Conservation (phyloP, 108 stramenopile species). For the Seminavis robusta region DNA sequence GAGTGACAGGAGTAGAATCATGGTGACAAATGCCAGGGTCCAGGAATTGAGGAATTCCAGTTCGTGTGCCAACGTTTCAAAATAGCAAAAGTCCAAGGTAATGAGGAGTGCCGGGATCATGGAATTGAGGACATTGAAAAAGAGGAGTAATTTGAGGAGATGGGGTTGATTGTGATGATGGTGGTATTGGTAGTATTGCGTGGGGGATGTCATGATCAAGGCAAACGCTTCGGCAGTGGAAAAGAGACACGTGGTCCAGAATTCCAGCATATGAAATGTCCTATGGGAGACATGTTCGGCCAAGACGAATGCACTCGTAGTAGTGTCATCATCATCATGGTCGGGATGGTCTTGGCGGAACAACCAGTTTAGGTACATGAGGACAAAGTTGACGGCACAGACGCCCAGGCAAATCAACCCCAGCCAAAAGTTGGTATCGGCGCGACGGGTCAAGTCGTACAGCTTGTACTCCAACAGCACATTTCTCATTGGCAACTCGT, state of each 20-base stretch:
- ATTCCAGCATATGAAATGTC: constrained; percentile 33
- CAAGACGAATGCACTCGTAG: no score
- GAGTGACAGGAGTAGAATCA: constrained; percentile 17
- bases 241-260: constrained; percentile 31
- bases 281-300: constrained; percentile 14
- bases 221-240: constrained; percentile 14
- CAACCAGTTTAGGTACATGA: constrained; percentile 30
- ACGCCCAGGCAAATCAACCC: constrained; percentile 5
- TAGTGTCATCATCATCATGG: no score
- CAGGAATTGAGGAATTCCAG: constrained; percentile 44
- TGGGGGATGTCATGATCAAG: constrained; percentile 25
- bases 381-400: constrained; percentile 25
- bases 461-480: not conserved
- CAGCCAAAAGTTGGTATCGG: constrained; percentile 8
- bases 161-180: constrained; percentile 23
- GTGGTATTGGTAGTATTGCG: constrained; percentile 15
- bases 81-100: constrained; percentile 17
- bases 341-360: no score
- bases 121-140: constrained; percentile 38
- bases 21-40: constrained; percentile 24
- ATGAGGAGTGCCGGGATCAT: constrained; percentile 29
- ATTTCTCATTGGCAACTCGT: no score
- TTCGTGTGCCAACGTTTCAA: constrained; percentile 29
- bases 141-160: constrained; percentile 23
- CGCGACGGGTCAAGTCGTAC: not conserved